A percentile compares a stretch with the other conserved stretches of the same genome.
phyloP scores from a whole-genome alignment of 2,329 filamentous ascomycete genomes.

The Colletotrichum plurivorum region DNA sequence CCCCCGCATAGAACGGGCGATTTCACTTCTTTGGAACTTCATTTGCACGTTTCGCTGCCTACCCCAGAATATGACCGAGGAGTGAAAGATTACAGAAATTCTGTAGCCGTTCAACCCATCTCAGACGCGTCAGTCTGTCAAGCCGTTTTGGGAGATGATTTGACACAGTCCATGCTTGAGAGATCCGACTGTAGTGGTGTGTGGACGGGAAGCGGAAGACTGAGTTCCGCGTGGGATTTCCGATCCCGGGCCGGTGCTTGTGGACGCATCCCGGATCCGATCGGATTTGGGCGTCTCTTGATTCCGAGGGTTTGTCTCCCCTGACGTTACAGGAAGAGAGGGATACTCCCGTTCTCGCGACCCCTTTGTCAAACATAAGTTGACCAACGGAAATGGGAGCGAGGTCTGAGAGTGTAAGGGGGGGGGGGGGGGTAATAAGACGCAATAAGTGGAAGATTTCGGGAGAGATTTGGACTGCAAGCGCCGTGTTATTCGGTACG shows the following conservation, averaged over 20 bases:
- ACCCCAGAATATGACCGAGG: background rate
- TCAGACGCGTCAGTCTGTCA: background rate
- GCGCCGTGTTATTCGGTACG: background rate
- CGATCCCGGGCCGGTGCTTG: background rate
- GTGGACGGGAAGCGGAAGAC: slow-evolving; percentile 1
- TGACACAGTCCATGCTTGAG: slow-evolving; percentile 34
- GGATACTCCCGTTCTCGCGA: background rate
- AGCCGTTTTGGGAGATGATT: slow-evolving; percentile 1
- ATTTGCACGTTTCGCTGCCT: background rate
- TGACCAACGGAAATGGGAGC: slow-evolving; percentile 10
- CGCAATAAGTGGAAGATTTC: background rate
- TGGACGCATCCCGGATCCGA: slow-evolving; percentile 29
- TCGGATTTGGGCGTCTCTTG: slow-evolving; percentile 1
- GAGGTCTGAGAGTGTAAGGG: no score
- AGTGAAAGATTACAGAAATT: background rate
- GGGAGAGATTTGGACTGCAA: background rate
- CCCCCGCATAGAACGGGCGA: slow-evolving; percentile 14
- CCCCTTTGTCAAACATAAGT: background rate
- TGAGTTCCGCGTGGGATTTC: background rate
- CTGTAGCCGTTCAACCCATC: slow-evolving; percentile 3
- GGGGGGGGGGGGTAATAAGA: no score
- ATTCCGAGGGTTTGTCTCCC: background rate
- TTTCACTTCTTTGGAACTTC: slow-evolving; percentile 13
- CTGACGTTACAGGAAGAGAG: slow-evolving; percentile 16
- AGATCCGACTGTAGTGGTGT: slow-evolving; percentile 13